Base-by-base conservation (phyloP, 2,329 filamentous ascomycete species). In the Neopestalotiopsis rosae region DNA sequence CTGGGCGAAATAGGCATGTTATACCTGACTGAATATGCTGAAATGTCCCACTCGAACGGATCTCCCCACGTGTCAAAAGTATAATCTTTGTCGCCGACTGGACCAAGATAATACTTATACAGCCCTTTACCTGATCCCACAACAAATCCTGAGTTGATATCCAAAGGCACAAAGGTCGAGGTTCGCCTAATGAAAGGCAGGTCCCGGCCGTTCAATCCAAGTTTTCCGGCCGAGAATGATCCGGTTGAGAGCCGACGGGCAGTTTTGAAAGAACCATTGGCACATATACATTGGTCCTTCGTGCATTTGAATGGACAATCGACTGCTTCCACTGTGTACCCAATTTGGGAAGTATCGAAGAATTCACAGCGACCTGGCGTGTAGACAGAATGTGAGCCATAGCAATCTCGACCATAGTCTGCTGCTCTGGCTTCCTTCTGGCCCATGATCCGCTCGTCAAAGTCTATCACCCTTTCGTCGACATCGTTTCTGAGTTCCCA, bases 401-500 rank as follows among this genome's bases (percentile, higher is more conserved):
- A 61, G 9, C 59, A 61, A 13, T 40, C 34, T 3, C 59, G 30
- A 17, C 59, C 14, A 10, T 61, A 61, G 4, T 7, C 3, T 17
- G 59, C 59, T 61, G 59, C 28, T 13, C 59, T 61, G 1, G 13
- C 4, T 34, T 61, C 59, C 0, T 61, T 61, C 12, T 24, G 32
- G 59, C 32, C 59, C 34, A 34, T 14, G 6, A 61, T 2, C 4
- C 42, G 32, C 10, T 61, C 20, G n/a, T 61, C 59, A 5, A 34
- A 34, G 30, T 61, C 59, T 17, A 10, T 24, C 13, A 61, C 34
- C 14, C 59, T 14, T 12, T n/a, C 32, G 34, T 61, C 59, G 0
- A 30, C 59, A 38, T 61, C n/a, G 2, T 24, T 4, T 20, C 42
- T 61, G 59, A 61, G 59, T 13, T 61, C 59, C 59, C 59, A 61